phyloP scores from a whole-genome alignment of 768 basidiomycete genomes.

The Trametes punicea region DNA sequence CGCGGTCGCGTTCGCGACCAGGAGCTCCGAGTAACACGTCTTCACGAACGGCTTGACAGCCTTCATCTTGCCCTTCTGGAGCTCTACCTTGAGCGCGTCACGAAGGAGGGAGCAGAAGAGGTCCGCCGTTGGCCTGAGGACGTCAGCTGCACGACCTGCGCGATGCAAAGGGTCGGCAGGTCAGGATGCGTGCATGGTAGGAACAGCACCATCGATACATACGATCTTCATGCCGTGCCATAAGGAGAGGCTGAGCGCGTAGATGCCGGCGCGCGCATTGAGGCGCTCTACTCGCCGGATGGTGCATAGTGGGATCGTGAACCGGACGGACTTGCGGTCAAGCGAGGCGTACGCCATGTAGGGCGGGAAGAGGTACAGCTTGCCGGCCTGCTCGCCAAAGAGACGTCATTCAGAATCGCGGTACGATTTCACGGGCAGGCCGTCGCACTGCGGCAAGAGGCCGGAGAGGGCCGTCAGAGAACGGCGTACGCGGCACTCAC shows the following conservation, averaged over 20 bases:
- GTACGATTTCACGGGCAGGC: too few relatives aligned
- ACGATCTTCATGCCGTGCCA: conserved; percentile 97
- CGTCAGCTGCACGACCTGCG: conserved; percentile 88
- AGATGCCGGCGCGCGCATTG: conserved; percentile 91
- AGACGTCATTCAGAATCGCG: neutral
- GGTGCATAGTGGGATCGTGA: conserved; percentile 88
- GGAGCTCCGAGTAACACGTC: conserved; percentile 92
- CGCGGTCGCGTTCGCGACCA: conserved; percentile 41
- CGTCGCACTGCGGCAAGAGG: neutral
- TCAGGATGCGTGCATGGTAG: too few relatives aligned
- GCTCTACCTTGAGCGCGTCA: conserved; percentile 83
- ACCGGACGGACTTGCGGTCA: conserved; percentile 88
- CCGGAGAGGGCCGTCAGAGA: too few relatives aligned
- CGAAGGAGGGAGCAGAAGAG: conserved; percentile 87
- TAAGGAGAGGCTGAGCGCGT: conserved; percentile 89
- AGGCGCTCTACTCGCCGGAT: conserved; percentile 91
- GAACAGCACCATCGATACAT: conserved; percentile 1
- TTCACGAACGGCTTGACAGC: conserved; percentile 84
- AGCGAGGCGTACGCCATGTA: conserved; percentile 88
- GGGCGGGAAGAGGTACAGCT: conserved; percentile 82
- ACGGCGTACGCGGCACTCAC: conserved; percentile 49
- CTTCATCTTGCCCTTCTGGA: conserved; percentile 93
- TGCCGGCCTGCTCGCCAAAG: conserved; percentile 67
- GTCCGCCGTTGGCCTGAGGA: conserved; percentile 92
- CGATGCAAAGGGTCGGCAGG: neutral